Evolutionary conservation across 768 basidiomycete genomes (phyloP).

Genomic region (Hygrophorus pudorinus): DNA sequence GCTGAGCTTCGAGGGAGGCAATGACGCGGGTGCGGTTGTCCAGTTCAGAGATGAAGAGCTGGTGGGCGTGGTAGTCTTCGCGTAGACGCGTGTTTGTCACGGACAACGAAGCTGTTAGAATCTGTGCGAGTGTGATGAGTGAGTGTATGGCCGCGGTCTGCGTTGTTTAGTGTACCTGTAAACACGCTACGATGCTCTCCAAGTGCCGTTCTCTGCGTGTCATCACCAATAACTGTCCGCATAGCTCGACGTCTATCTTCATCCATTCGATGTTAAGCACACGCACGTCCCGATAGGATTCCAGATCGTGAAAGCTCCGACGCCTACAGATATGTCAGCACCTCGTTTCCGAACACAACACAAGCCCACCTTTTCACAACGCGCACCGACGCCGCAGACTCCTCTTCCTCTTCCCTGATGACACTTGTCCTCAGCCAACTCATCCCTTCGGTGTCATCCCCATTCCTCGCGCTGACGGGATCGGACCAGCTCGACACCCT

Average conservation of each 20-base stretch:
- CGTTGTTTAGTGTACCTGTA: conserved; percentile 32
- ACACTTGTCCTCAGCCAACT: conserved; percentile 1
- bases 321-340: conserved; percentile 24
- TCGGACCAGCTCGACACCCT: conserved; percentile 37
- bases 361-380: not conserved
- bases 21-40: conserved; percentile 38
- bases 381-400: not conserved
- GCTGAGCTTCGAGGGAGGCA: conserved; percentile 40
- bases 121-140: conserved; percentile 18
- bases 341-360: not conserved
- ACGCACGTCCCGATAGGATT: conserved; percentile 35
- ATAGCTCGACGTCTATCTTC: conserved; percentile 71
- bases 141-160: conserved; percentile 2
- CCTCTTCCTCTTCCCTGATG: conserved; percentile 7
- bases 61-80: conserved; percentile 47
- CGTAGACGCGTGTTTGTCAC: conserved; percentile 47
- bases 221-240: conserved; percentile 66
- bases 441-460: conserved; percentile 2
- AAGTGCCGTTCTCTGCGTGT: conserved; percentile 58
- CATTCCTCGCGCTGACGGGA: conserved; percentile 13
- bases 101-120: conserved; percentile 44
- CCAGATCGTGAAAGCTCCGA: conserved; percentile 57
- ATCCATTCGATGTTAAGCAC: conserved; percentile 53
- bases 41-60: conserved; percentile 35
- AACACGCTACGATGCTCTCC: conserved; percentile 48